Conservation (phyloP, 139 green algal genomes). For the Chlorella sp. region DNA sequence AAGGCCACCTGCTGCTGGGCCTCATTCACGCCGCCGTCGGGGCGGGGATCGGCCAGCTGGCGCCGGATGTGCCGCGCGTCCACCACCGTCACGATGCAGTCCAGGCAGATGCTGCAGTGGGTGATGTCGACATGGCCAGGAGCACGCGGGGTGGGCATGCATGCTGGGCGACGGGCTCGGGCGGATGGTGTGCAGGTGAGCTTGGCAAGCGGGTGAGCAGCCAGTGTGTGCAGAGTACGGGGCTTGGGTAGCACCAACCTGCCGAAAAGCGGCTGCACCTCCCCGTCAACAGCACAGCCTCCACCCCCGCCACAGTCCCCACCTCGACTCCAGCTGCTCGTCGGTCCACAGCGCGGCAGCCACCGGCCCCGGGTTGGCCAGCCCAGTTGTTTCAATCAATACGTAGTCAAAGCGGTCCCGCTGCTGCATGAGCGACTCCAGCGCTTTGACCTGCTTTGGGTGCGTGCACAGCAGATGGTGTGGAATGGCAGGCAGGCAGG, state of each 20-base stretch:
- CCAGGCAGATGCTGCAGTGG: conserved; percentile 65
- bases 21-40: conserved; percentile 74
- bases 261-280: no score
- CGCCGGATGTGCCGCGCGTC: conserved; percentile 77
- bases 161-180: no score
- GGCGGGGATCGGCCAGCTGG: conserved; percentile 68
- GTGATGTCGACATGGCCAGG: no score
- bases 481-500: background rate
- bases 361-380: conserved; percentile 91
- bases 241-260: no score
- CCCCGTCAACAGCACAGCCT: no score
- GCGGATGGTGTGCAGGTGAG: no score
- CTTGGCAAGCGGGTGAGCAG: no score
- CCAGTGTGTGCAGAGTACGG: no score
- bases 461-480: background rate
- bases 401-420: conserved; percentile 86
- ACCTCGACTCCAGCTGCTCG: conserved; percentile 76
- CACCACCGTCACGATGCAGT: conserved; percentile 91
- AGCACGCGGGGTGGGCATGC: background rate
- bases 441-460: conserved; percentile 21
- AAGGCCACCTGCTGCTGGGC: conserved; percentile 89
- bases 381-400: conserved; percentile 91
- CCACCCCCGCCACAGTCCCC: background rate
- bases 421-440: conserved; percentile 69
- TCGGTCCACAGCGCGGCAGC: conserved; percentile 91